Conservation (phyloP, 2,329 filamentous ascomycete genomes). For the Pestalotiopsis sp. region DNA sequence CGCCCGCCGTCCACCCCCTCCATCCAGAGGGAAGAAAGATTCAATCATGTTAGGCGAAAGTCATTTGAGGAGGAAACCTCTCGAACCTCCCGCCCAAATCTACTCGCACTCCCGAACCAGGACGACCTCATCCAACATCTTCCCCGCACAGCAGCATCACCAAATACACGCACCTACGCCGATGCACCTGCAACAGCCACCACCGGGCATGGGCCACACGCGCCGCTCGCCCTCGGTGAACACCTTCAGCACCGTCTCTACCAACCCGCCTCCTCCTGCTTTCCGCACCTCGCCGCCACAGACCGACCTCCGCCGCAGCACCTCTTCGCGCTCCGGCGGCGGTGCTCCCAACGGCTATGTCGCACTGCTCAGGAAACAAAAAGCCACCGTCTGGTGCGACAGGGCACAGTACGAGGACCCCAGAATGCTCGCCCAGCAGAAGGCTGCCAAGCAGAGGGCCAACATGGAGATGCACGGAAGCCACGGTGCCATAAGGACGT, state of each 20-base stretch:
- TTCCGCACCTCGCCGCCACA: constrained; percentile 56
- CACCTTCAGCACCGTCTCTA: constrained; percentile 72
- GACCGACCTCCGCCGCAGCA: constrained; percentile 72
- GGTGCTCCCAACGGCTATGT: constrained; percentile 78
- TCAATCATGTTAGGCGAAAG: constrained; percentile 31
- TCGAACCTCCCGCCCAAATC: constrained; percentile 31
- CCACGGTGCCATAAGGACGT: constrained; percentile 53
- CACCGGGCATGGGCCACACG: constrained; percentile 37
- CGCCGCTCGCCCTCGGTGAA: constrained; percentile 68
- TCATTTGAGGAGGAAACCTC: constrained; percentile 30
- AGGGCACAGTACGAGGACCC: constrained; percentile 91
- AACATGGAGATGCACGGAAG: constrained; percentile 79
- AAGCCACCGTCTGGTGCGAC: constrained; percentile 98
- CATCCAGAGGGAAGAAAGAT: not conserved
- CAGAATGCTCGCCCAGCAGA: constrained; percentile 77
- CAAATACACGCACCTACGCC: constrained; percentile 24
- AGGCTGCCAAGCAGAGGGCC: constrained; percentile 84
- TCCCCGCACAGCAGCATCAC: constrained; percentile 30
- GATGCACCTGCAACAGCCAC: constrained; percentile 38
- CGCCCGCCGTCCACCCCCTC: not conserved
- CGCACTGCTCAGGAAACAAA: constrained; percentile 93
- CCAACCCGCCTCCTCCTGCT: constrained; percentile 60
- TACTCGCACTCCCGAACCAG: constrained; percentile 59
- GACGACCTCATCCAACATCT: constrained; percentile 59
- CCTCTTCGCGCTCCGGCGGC: constrained; percentile 73